These are phyloP conservation scores for Aegilops longissima DNA, from an alignment of 176 grass and related monocot species.

Conservation along the genomic window DNA sequence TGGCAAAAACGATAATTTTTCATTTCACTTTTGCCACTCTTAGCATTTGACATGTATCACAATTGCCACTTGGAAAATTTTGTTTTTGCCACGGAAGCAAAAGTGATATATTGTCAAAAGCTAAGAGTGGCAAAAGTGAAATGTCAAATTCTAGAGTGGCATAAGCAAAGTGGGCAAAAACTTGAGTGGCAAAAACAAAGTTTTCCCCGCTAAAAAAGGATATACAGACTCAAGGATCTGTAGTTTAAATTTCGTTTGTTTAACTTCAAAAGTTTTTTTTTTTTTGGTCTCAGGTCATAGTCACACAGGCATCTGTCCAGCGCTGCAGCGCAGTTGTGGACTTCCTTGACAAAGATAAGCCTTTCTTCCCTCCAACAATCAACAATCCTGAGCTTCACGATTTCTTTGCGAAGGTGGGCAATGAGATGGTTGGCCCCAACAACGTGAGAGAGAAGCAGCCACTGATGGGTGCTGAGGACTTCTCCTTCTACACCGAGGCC, in stretches of 20 bases:
- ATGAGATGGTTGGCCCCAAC: slow-evolving; percentile 53
- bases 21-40: too few relatives aligned
- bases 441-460: slow-evolving; percentile 69
- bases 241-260: background rate
- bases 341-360: slow-evolving; percentile 47
- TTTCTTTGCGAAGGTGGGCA: slow-evolving; percentile 61
- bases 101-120: too few relatives aligned
- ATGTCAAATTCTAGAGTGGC: too few relatives aligned
- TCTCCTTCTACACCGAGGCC: slow-evolving; percentile 61
- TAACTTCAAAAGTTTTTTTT: background rate
- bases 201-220: background rate
- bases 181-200: too few relatives aligned
- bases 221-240: background rate
- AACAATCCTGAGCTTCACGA: slow-evolving; percentile 60
- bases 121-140: too few relatives aligned
- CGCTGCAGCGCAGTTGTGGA: slow-evolving; percentile 75
- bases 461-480: slow-evolving; percentile 81
- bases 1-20: too few relatives aligned
- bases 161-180: too few relatives aligned
- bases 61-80: too few relatives aligned
- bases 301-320: slow-evolving; percentile 87
- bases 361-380: slow-evolving; percentile 72
- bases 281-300: slow-evolving; percentile 65
- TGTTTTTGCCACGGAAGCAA: too few relatives aligned
- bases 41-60: too few relatives aligned